Conservation (phyloP, 2,329 filamentous ascomycete genomes). For the Claviceps sp. region DNA sequence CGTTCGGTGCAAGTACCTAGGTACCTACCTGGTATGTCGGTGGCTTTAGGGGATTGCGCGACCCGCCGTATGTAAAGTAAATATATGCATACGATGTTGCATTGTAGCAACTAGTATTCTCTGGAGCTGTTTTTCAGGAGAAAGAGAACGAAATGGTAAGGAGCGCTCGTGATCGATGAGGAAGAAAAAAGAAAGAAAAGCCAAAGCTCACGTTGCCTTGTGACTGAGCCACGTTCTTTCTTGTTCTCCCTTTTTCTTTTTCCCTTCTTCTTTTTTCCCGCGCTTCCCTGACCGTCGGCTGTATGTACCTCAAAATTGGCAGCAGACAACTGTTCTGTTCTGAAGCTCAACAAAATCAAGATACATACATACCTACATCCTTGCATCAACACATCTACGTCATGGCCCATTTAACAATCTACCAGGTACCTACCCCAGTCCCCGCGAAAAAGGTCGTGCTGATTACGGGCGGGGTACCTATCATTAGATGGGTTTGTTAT, state of each 20-base stretch:
- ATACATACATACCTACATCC: too few species aligned
- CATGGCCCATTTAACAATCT: slow-evolving; percentile 15
- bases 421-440: slow-evolving; percentile 26
- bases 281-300: neutral
- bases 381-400: neutral
- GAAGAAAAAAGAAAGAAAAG: neutral
- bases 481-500: too few species aligned
- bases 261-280: neutral
- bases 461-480: slow-evolving; percentile 32
- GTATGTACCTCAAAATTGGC: too few species aligned
- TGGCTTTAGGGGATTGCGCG: too few species aligned
- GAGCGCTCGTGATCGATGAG: neutral
- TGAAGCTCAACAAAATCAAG: too few species aligned
- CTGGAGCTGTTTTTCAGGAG: neutral
- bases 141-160: neutral
- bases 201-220: neutral
- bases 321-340: too few species aligned
- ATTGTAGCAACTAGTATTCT: neutral
- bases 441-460: slow-evolving; percentile 26
- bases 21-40: too few species aligned
- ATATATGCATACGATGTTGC: neutral
- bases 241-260: neutral
- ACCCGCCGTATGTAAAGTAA: too few species aligned
- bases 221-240: neutral
- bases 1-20: too few species aligned